Base-by-base conservation (phyloP, 2,329 filamentous ascomycete genomes). In the Botrytis paeoniae region DNA sequence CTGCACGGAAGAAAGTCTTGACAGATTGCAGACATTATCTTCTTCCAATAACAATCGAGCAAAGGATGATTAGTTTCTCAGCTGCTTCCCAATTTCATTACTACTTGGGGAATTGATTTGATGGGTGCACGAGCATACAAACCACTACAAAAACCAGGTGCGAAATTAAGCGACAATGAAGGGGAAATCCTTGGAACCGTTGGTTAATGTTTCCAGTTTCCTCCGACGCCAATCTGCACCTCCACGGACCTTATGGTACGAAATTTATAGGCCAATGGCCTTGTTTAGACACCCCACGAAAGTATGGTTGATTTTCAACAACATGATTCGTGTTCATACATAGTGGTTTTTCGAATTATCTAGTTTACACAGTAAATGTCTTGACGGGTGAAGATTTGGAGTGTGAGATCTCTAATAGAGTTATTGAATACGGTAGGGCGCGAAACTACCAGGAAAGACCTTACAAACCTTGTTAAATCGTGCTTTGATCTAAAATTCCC, bases 111-210 rank as follows among this genome's bases (percentile, higher is more conserved):
- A 29, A 57, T 54, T 68, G 64, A 20, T n/a, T 66, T 68, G 64
- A 68, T 57, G 48, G 64, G 48, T 68, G 64, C 25, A 41, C 64
- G 12, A 66, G 29, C 63, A 65, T 48, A 14, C 32, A 66, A 54
- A 39, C 14, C 32, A 54, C 16, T 3, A 25, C 29, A 16, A 57
- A 57, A 57, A 12, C 51, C 29, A 57, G 14, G 51, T 57, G n/a
- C n/a, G n/a, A 48, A 41, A 29, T 54, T 57, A 68, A 37, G 65
- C 65, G 65, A 68, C 29, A 68, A 68, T 68, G 65, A 68, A 68
- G 65, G 65, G 65, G 65, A 29, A 57, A 68, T 68, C 48, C 65
- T 57, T 41, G 65, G n/a, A 57, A 16, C 18, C 65, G 35, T 57
- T 68, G 22, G 20, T 41, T 29, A 29, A 39, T 37, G 43, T 65